phyloP scores from a whole-genome alignment of 139 green algal species.

The Diplosphaera chodatii region DNA sequence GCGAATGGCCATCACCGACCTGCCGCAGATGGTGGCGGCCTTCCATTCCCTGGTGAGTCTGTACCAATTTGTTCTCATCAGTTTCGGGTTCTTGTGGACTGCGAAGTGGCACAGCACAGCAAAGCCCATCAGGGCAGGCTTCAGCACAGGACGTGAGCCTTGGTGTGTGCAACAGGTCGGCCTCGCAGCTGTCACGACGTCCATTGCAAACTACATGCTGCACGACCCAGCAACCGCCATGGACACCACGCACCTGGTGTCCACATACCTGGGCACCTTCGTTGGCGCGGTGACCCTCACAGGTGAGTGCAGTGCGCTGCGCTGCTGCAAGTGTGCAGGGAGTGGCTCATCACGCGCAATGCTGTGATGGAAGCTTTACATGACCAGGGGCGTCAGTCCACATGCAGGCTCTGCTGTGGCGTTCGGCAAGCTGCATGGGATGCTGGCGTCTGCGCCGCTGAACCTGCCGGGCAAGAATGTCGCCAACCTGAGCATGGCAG shows the following conservation, averaged over 20 bases:
- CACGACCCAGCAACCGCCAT: slow-evolving; percentile 27
- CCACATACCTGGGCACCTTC: slow-evolving; percentile 69
- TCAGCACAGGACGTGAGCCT: slow-evolving; percentile 8
- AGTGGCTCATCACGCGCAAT: too few relatives aligned
- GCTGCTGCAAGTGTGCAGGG: not conserved
- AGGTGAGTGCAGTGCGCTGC: slow-evolving; percentile 18
- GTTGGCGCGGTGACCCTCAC: slow-evolving; percentile 86
- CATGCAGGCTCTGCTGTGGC: slow-evolving; percentile 59
- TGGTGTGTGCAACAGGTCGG: slow-evolving; percentile 29
- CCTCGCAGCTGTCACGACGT: slow-evolving; percentile 60
- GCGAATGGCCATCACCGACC: slow-evolving; percentile 61
- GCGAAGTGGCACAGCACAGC: too few relatives aligned
- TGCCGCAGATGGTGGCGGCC: slow-evolving; percentile 74
- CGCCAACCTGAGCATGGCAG: slow-evolving; percentile 56
- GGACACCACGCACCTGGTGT: slow-evolving; percentile 57
- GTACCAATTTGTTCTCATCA: too few relatives aligned
- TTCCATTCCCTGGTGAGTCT: slow-evolving; percentile 84
- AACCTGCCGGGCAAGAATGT: slow-evolving; percentile 72
- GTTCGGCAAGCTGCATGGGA: slow-evolving; percentile 86
- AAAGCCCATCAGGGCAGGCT: too few relatives aligned
- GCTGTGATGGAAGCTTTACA: too few relatives aligned
- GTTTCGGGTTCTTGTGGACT: too few relatives aligned
- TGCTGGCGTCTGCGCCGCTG: slow-evolving; percentile 56
- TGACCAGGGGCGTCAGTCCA: not conserved
- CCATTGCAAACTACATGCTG: slow-evolving; percentile 63